A percentile compares a stretch with the other conserved stretches of the same genome.
Evolutionary conservation across 805 yeast genomes (phyloP).

Genomic region (Kluyveromyces siamensis): DNA sequence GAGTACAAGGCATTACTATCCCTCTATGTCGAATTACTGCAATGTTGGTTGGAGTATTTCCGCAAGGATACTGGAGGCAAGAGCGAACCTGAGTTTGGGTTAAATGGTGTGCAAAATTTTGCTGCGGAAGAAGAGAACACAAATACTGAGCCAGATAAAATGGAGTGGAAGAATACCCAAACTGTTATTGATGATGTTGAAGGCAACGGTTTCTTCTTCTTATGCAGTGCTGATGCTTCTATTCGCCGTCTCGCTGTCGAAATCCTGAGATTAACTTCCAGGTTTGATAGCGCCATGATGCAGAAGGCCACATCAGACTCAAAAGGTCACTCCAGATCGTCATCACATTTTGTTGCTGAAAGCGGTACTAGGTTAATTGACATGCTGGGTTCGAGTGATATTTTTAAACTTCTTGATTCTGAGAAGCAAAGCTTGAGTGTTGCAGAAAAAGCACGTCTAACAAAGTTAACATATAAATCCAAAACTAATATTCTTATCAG

Average conservation of each 20-base stretch:
- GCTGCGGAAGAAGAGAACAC: constrained; percentile 16
- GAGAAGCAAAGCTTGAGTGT: constrained; percentile 46
- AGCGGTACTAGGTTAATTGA: constrained; percentile 70
- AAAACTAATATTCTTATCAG: constrained; percentile 62
- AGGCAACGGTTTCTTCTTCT: constrained; percentile 87
- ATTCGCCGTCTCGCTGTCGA: constrained; percentile 69
- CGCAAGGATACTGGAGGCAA: constrained; percentile 30
- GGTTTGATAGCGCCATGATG: constrained; percentile 75
- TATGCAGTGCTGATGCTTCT: constrained; percentile 77
- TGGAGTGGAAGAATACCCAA: constrained; percentile 70
- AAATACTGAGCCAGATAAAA: constrained; percentile 41
- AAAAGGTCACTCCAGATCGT: constrained; percentile 39
- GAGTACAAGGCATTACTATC: constrained; percentile 53
- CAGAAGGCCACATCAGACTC: constrained; percentile 32
- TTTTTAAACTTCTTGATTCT: constrained; percentile 48
- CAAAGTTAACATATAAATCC: constrained; percentile 47
- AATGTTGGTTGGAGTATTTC: constrained; percentile 72
- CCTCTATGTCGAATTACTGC: constrained; percentile 69
- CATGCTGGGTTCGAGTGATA: constrained; percentile 62
- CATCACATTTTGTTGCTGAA: constrained; percentile 65
- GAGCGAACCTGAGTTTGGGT: constrained; percentile 23
- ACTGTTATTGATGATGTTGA: constrained; percentile 91
- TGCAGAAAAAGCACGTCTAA: constrained; percentile 68
- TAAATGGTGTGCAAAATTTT: constrained; percentile 23
- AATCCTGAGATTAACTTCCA: constrained; percentile 69